Conservation (phyloP, 495 filamentous ascomycete genomes). For the Trichoderma asperelloides region DNA sequence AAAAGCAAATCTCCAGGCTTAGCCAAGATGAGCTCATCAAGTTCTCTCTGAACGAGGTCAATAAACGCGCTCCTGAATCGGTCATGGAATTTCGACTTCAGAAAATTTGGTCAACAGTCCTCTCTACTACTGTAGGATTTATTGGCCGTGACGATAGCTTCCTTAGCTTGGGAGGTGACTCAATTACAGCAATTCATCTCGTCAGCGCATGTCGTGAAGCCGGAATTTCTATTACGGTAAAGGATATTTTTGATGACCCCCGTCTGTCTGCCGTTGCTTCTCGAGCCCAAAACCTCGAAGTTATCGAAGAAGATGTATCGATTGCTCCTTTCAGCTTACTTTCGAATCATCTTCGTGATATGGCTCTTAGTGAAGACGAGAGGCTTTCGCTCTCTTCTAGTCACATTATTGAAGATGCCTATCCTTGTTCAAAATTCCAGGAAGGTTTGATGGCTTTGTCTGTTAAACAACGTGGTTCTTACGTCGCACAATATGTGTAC, state of each 20-base stretch:
- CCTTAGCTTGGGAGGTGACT: slow-evolving; percentile 36
- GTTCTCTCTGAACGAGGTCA: slow-evolving; percentile 21
- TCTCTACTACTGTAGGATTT: slow-evolving; percentile 25
- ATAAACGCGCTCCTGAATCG: slow-evolving; percentile 27
- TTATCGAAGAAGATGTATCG: neutral
- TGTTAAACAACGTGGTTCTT: slow-evolving; percentile 1
- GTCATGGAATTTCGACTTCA: slow-evolving; percentile 35
- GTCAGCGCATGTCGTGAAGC: slow-evolving; percentile 28
- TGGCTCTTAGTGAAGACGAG: slow-evolving; percentile 32
- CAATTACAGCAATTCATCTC: slow-evolving; percentile 30
- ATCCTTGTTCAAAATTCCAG: neutral
- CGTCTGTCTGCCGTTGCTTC: slow-evolving; percentile 1
- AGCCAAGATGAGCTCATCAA: slow-evolving; percentile 31
- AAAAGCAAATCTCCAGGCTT: slow-evolving; percentile 28
- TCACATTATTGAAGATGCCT: neutral
- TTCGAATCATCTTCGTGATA: neutral
- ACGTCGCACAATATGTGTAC: neutral
- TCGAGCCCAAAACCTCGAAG: neutral
- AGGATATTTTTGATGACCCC: slow-evolving; percentile 2
- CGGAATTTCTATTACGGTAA: neutral
- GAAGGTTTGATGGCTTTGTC: slow-evolving; percentile 34
- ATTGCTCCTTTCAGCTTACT: neutral
- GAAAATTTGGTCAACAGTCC: slow-evolving; percentile 32
- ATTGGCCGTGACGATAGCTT: slow-evolving; percentile 35
- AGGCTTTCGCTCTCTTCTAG: neutral